These are phyloP conservation scores for Naganishia sp. DNA, from an alignment of 1,284 basidiomycete species.

Conservation along the genomic window DNA sequence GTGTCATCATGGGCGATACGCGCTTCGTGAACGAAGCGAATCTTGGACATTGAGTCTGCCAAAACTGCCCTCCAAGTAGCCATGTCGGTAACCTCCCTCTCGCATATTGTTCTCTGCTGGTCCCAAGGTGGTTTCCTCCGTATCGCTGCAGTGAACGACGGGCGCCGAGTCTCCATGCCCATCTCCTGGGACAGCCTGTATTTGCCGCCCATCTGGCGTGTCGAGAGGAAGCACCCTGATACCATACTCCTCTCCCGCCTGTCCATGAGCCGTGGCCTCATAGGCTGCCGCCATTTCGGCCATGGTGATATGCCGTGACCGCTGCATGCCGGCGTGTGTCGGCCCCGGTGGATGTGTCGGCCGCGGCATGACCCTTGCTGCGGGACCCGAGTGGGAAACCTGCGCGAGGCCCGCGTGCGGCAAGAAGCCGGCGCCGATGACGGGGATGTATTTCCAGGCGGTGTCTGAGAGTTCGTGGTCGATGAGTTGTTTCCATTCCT, in stretches of 20 bases:
- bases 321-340: neutral
- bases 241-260: conserved; percentile 24
- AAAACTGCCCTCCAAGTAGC: conserved; percentile 21
- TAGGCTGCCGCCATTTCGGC: conserved; percentile 9
- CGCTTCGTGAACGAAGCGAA: neutral
- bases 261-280: conserved; percentile 12
- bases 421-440: conserved; percentile 18
- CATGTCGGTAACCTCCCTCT: neutral
- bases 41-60: conserved; percentile 13
- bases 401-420: conserved; percentile 3
- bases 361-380: neutral
- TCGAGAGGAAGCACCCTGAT: conserved; percentile 12
- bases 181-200: neutral
- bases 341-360: neutral
- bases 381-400: neutral
- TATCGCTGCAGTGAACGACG: conserved; percentile 2
- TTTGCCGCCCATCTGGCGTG: no score
- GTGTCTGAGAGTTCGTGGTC: conserved; percentile 18
- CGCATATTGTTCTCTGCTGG: neutral
- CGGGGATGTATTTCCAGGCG: conserved; percentile 26
- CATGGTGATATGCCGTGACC: conserved; percentile 11
- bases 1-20: no score
- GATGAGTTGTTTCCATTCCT: conserved; percentile 24
- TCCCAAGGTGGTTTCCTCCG: conserved; percentile 1
- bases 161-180: neutral